Evolutionary conservation across 106 monocot species (phyloP).

Genomic region (Vanilla planifolia): DNA sequence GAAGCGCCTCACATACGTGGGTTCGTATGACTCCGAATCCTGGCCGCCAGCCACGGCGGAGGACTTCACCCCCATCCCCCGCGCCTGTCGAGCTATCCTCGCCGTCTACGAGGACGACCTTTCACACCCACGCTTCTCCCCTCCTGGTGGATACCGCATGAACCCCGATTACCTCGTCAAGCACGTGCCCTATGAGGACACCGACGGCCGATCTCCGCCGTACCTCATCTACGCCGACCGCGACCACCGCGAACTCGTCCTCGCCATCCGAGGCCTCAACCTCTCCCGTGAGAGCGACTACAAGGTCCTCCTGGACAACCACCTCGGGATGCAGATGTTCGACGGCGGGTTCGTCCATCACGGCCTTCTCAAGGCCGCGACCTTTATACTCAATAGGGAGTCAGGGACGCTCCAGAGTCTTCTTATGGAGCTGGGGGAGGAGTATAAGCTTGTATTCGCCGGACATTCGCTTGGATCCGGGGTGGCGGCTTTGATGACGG

Average conservation of each 20-base stretch:
- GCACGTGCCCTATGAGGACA: conserved; percentile 47
- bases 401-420: conserved; percentile 36
- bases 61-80: conserved; percentile 63
- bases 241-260: conserved; percentile 33
- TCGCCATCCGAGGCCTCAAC: conserved; percentile 81
- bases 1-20: conserved; percentile 78
- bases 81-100: conserved; percentile 57
- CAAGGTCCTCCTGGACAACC: conserved; percentile 49
- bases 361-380: conserved; percentile 68
- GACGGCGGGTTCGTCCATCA: conserved; percentile 17
- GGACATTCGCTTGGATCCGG: conserved; percentile 88
- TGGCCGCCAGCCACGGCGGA: conserved; percentile 49
- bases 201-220: conserved; percentile 44
- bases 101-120: conserved; percentile 65
- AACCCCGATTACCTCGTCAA: conserved; percentile 39
- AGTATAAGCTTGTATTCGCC: conserved; percentile 54
- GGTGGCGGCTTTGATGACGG: conserved; percentile 66
- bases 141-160: conserved; percentile 38
- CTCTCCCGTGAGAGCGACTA: conserved; percentile 65
- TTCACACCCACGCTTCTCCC: conserved; percentile 32
- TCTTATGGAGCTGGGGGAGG: conserved; percentile 27
- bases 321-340: conserved; percentile 14
- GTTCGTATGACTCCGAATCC: conserved; percentile 76
- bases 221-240: conserved; percentile 70
- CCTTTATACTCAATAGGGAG: conserved; percentile 62